Evolutionary conservation across 306 rosid genomes (phyloP), one percentile per base, ranked within the genome.

Genomic region (Ceratonia siliqua): DNA sequence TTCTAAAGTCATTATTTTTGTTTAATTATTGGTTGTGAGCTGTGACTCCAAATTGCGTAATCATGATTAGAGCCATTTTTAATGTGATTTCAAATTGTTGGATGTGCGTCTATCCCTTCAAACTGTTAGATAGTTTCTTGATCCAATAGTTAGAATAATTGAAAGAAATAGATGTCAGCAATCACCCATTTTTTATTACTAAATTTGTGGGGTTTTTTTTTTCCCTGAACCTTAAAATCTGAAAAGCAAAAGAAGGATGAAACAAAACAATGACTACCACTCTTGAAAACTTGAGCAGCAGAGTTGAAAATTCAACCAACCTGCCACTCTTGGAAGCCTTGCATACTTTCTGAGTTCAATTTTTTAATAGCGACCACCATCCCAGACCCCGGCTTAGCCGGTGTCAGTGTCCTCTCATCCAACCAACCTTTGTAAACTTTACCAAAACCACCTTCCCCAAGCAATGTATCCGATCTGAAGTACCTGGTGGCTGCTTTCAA

Each of bases 391-490:
- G 77, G 17, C 78, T 87, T 91, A 2, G 87, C 70, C 6, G 96
- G 97, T 8, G 86, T 49, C 0, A 94, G 87, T 6, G 93, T 87
- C 61, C 50, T 83, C 68, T 79, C 87, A 78, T 94, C 89, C 30
- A 94, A 76, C 96, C 97, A 91, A 48, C 96, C 96, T 74, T 86
- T 94, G 84, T 84, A 89, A 38, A 94, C 98, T 80, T 70, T 87
- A 8, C 97, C 98, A 78, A 94, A 94, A 3, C 97, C 98, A 32
- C 97, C 97, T 62, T 90, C 90, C 6, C 98, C 98, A 33, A 91
- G 73, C 79, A 94, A 73, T 58, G 79, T 11, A 78, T 86, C 87
- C 3, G 80, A 12, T 58, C 70, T 91, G 89, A 94, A 94, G 72
- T 74, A 75, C 84, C 32, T 88, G 0, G 97, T 83, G 5, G 92